phyloP scores from a whole-genome alignment of 805 yeast species.

The Hanseniaspora lindneri region DNA sequence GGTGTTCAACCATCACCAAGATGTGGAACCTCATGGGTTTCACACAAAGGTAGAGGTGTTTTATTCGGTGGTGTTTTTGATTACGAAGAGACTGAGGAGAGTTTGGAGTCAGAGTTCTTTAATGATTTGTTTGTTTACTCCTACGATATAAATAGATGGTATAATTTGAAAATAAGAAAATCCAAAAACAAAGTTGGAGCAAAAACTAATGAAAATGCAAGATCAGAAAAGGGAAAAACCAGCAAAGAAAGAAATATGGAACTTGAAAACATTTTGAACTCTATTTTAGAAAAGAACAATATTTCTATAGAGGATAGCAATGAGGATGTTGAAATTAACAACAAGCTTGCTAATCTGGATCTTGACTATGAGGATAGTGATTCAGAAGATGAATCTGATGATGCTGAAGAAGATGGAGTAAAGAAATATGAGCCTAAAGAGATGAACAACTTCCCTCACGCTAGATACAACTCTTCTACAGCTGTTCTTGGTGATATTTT shows the following conservation, averaged over 20 bases:
- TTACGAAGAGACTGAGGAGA: constrained; percentile 89
- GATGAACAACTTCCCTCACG: constrained; percentile 50
- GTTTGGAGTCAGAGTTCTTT: constrained; percentile 70
- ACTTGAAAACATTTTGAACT: constrained; percentile 67
- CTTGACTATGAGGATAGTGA: constrained; percentile 27
- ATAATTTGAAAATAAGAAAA: constrained; percentile 50
- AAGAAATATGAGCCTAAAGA: constrained; percentile 41
- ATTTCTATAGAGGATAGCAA: constrained; percentile 24
- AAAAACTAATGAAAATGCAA: constrained; percentile 24
- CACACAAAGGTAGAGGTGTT: constrained; percentile 83
- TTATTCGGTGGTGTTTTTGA: constrained; percentile 94
- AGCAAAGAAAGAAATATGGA: constrained; percentile 54
- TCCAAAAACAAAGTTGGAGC: constrained; percentile 37
- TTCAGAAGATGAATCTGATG: constrained; percentile 22
- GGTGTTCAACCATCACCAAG: constrained; percentile 86
- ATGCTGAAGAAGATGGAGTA: constrained; percentile 36
- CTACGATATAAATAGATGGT: constrained; percentile 82
- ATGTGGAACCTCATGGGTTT: constrained; percentile 85
- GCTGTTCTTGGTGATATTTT: constrained; percentile 75
- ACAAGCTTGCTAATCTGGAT: constrained; percentile 30
- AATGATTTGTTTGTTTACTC: constrained; percentile 74
- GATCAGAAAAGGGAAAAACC: constrained; percentile 7
- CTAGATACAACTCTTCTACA: constrained; percentile 74
- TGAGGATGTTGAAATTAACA: constrained; percentile 20
- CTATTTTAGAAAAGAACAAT: constrained; percentile 62